Conservation (phyloP, 169 alveolate species). For the Plasmodium sp. region DNA sequence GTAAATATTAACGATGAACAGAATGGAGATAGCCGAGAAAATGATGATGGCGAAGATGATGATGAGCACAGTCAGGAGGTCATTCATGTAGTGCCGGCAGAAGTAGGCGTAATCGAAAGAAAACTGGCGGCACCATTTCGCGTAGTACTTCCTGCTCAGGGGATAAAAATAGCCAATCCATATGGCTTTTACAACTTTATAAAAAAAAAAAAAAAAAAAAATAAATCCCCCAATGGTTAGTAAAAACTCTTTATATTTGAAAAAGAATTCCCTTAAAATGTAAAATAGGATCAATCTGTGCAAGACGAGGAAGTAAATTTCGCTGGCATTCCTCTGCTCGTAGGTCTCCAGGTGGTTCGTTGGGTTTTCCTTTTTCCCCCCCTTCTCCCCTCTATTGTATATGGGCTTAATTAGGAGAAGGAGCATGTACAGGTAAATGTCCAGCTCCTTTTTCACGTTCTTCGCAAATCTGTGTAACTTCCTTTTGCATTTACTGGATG, state of each 20-base stretch:
- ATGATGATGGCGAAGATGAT: constrained; percentile 70
- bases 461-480: constrained; percentile 6
- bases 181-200: constrained; percentile 46
- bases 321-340: constrained; percentile 56
- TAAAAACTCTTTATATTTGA: constrained; percentile 50
- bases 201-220: constrained; percentile 18
- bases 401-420: constrained; percentile 53
- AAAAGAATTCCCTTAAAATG: constrained; percentile 21
- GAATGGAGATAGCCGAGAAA: constrained; percentile 42
- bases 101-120: constrained; percentile 31
- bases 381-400: background rate
- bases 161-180: constrained; percentile 47
- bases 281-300: constrained; percentile 60
- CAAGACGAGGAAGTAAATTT: constrained; percentile 53
- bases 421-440: constrained; percentile 25
- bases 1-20: constrained; percentile 57
- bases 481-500: background rate
- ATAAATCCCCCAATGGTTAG: constrained; percentile 9
- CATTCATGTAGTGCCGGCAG: constrained; percentile 46
- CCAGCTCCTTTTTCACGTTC: constrained; percentile 36
- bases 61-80: constrained; percentile 54
- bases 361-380: constrained; percentile 18
- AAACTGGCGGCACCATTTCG: background rate
- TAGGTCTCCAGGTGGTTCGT: constrained; percentile 37
- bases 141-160: constrained; percentile 29